phyloP scores from a whole-genome alignment of 2,329 filamentous ascomycete species.

The Colletotrichum sojae region DNA sequence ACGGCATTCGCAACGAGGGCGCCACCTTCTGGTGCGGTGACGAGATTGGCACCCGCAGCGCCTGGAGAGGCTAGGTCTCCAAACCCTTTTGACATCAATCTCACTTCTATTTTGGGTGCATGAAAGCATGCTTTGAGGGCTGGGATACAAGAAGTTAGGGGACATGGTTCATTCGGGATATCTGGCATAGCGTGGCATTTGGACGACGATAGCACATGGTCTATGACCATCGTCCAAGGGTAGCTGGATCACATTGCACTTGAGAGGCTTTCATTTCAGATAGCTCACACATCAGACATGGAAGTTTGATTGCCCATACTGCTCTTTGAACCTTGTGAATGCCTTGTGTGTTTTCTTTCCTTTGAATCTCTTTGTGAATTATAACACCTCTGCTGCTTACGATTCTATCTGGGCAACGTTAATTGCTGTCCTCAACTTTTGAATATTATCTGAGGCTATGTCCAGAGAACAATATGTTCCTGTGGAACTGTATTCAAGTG shows the following conservation, averaged over 20 bases:
- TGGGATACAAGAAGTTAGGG: not conserved
- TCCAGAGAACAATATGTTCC: too few relatives aligned
- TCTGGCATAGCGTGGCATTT: not conserved
- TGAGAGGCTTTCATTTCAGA: not conserved
- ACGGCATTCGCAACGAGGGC: slow-evolving; percentile 35
- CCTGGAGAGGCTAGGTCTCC: not conserved
- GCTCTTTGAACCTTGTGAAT: too few relatives aligned
- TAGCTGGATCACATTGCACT: not conserved
- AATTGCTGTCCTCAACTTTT: too few relatives aligned
- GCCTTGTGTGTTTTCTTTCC: too few relatives aligned
- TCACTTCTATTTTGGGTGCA: not conserved
- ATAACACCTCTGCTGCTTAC: too few relatives aligned
- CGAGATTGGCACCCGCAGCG: slow-evolving; percentile 23
- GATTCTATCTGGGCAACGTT: too few relatives aligned
- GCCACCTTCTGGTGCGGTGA: slow-evolving; percentile 34
- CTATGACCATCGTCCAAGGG: not conserved
- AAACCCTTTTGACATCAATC: not conserved
- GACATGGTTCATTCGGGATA: not conserved
- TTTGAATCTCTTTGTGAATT: too few relatives aligned
- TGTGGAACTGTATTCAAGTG: too few relatives aligned
- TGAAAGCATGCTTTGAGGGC: not conserved
- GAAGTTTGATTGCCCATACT: too few relatives aligned
- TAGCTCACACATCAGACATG: not conserved
- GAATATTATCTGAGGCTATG: too few relatives aligned
- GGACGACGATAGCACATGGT: not conserved